Percentiles rank a stretch among this genome's conserved stretches.
Evolutionary conservation across 2,329 filamentous ascomycete species (phyloP).

Genomic region (Macrophomina pseudophaseolina): DNA sequence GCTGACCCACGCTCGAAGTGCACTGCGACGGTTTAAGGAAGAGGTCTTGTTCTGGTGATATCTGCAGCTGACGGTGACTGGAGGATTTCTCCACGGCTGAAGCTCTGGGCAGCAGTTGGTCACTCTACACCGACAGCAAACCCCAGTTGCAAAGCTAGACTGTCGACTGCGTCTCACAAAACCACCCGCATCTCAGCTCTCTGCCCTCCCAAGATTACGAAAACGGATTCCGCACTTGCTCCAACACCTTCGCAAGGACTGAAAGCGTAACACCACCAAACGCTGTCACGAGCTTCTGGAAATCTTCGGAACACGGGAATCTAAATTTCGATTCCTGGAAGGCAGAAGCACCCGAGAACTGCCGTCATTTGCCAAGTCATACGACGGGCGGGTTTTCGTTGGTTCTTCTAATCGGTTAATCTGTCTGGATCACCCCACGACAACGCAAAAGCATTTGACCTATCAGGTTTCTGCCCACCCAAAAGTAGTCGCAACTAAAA

Average conservation of each 20-base stretch:
- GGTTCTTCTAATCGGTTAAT: constrained; percentile 47
- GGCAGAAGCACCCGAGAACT: constrained; percentile 25
- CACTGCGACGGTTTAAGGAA: constrained; percentile 41
- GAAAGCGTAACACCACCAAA: constrained; percentile 18
- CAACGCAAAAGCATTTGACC: constrained; percentile 31
- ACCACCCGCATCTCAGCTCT: constrained; percentile 14
- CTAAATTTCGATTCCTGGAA: constrained; percentile 17
- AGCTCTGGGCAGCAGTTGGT: constrained; percentile 22
- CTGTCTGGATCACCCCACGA: constrained; percentile 45
- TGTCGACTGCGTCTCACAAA: constrained; percentile 21
- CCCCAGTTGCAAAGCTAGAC: constrained; percentile 20
- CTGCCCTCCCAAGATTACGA: constrained; percentile 15
- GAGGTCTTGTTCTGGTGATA: constrained; percentile 49
- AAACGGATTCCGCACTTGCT: constrained; percentile 23
- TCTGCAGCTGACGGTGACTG: constrained; percentile 52
- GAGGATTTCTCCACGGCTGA: constrained; percentile 33
- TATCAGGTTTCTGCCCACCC: constrained; percentile 26
- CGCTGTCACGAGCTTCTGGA: constrained; percentile 25
- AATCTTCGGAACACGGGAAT: constrained; percentile 15
- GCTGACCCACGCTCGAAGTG: constrained; percentile 38
- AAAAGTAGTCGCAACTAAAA: constrained; percentile 28
- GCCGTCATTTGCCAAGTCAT: constrained; percentile 34
- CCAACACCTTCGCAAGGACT: constrained; percentile 24
- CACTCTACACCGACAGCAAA: constrained; percentile 16
- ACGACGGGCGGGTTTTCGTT: constrained; percentile 43